Conservation (phyloP, 345 rosid genomes). For the Abelmoschus esculentus region DNA sequence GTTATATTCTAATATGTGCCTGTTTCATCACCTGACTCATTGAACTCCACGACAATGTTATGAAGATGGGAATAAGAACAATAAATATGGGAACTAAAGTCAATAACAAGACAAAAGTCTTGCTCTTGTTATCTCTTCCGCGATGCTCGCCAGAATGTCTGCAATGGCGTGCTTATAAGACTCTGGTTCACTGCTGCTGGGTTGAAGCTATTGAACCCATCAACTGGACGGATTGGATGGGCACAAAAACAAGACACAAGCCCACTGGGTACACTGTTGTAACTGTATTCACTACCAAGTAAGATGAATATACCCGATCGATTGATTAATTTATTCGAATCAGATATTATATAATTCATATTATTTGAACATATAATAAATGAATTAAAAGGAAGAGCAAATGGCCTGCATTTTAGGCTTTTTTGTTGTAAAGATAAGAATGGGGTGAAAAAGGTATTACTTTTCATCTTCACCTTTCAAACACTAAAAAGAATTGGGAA, state of each 20-base stretch:
- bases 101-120: background rate
- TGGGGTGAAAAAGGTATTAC: constrained; percentile 7
- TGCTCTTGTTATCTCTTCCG: background rate
- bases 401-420: constrained; percentile 15
- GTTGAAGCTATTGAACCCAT: background rate
- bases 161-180: background rate
- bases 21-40: background rate
- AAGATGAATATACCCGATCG: too few species aligned
- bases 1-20: too few species aligned
- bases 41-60: background rate
- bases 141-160: background rate
- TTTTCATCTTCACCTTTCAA: constrained; percentile 5
- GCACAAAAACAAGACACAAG: too few species aligned
- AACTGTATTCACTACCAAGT: too few species aligned
- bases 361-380: background rate
- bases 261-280: too few species aligned
- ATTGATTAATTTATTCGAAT: too few species aligned
- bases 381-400: background rate
- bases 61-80: background rate
- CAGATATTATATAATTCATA: too few species aligned
- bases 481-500: background rate
- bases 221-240: too few species aligned
- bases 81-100: background rate
- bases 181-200: background rate
- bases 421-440: constrained; percentile 19